Conservation (phyloP, 1,139 yeast genomes). For the Suhomyces bolitotheri region DNA sequence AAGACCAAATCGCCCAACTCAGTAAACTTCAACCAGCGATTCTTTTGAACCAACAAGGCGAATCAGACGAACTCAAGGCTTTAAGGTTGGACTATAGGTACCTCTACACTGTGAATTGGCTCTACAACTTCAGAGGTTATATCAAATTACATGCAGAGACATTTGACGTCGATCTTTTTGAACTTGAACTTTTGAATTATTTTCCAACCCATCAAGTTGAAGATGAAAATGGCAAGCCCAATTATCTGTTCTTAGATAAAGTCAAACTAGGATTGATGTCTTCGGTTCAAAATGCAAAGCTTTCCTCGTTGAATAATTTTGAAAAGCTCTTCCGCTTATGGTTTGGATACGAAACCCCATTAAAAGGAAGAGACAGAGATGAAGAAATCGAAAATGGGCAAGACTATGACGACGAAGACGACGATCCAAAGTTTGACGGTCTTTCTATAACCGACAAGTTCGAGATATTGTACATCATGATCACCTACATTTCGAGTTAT, state of each 20-base stretch:
- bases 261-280: constrained; percentile 44
- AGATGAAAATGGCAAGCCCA: constrained; percentile 6
- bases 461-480: constrained; percentile 44
- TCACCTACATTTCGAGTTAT: constrained; percentile 38
- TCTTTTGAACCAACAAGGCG: constrained; percentile 27
- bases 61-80: constrained; percentile 15
- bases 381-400: constrained; percentile 24
- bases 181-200: constrained; percentile 50
- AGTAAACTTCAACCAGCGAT: constrained; percentile 30
- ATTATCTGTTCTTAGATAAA: constrained; percentile 36
- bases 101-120: constrained; percentile 53
- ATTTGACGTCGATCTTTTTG: constrained; percentile 57
- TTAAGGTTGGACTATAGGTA: constrained; percentile 37
- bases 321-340: constrained; percentile 48
- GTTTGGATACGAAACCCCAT: constrained; percentile 42
- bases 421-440: constrained; percentile 32
- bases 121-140: constrained; percentile 46
- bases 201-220: constrained; percentile 14
- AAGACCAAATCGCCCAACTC: constrained; percentile 29
- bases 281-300: constrained; percentile 31
- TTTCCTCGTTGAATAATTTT: constrained; percentile 38
- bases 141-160: constrained; percentile 45
- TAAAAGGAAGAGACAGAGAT: constrained; percentile 32
- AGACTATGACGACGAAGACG: constrained; percentile 10
- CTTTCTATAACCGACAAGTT: constrained; percentile 47